phyloP scores from a whole-genome alignment of 805 yeast species.

The Nakazawaea wickerhamii region DNA sequence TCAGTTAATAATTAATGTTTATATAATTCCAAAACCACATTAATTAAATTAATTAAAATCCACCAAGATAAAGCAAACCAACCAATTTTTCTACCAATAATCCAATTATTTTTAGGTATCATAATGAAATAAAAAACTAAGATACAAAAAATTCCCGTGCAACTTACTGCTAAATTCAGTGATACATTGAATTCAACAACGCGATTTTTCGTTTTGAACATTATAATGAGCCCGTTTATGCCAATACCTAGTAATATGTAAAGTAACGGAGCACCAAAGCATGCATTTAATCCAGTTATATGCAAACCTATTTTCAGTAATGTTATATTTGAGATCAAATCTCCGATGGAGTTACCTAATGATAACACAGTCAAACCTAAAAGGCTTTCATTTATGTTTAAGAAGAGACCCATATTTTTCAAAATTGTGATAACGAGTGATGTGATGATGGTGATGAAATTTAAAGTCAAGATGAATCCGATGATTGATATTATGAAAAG shows the following conservation, averaged over 20 bases:
- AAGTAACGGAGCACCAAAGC: slow-evolving; percentile 49
- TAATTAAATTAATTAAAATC: slow-evolving; percentile 21
- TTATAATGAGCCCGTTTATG: slow-evolving; percentile 33
- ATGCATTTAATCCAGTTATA: slow-evolving; percentile 43
- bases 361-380: slow-evolving; percentile 45
- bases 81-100: slow-evolving; percentile 37
- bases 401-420: slow-evolving; percentile 40
- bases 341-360: slow-evolving; percentile 47
- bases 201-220: slow-evolving; percentile 10
- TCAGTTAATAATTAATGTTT: neutral
- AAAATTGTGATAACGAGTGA: slow-evolving; percentile 25
- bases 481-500: slow-evolving; percentile 18
- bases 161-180: slow-evolving; percentile 31
- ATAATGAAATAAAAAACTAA: slow-evolving; percentile 31
- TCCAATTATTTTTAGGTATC: slow-evolving; percentile 44
- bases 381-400: slow-evolving; percentile 39
- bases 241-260: slow-evolving; percentile 48
- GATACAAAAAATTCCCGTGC: slow-evolving; percentile 34
- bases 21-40: slow-evolving; percentile 14
- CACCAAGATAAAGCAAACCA: slow-evolving; percentile 25
- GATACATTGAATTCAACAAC: slow-evolving; percentile 33
- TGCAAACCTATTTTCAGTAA: slow-evolving; percentile 32
- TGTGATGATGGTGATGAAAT: slow-evolving; percentile 25
- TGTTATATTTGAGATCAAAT: slow-evolving; percentile 44
- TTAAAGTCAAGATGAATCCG: slow-evolving; percentile 26